Evolutionary conservation across 352 stramenopile genomes (phyloP).

Genomic region (Pythium folliculosum): DNA sequence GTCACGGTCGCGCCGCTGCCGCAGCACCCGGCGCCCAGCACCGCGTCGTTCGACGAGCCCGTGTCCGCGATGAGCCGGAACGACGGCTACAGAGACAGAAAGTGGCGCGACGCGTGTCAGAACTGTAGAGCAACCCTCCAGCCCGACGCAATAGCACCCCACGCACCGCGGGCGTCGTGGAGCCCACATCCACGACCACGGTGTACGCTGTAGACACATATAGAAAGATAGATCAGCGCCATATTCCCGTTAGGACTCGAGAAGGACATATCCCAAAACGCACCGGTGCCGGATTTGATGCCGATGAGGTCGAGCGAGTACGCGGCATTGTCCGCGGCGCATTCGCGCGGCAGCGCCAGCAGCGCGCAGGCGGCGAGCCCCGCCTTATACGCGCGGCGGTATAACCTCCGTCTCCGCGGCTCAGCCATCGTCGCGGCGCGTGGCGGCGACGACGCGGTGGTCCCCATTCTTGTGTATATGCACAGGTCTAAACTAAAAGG

Average conservation of each 20-base stretch:
- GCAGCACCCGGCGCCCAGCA: slow-evolving; percentile 68
- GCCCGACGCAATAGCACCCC: background rate
- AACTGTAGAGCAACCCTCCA: background rate
- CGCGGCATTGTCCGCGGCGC: slow-evolving; percentile 30
- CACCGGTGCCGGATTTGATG: slow-evolving; percentile 39
- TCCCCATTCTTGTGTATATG: background rate
- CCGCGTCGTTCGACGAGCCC: slow-evolving; percentile 79
- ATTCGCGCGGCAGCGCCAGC: background rate
- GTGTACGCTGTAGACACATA: slow-evolving; percentile 33
- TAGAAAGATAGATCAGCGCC: no score
- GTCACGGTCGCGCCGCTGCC: slow-evolving; percentile 40
- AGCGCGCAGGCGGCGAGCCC: background rate
- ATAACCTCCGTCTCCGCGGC: background rate
- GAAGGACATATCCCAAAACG: background rate
- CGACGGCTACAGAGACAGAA: slow-evolving; percentile 40
- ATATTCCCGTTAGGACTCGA: background rate
- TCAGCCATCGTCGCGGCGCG: background rate
- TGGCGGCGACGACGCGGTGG: background rate
- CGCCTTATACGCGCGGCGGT: no score
- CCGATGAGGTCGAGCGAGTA: slow-evolving; percentile 40
- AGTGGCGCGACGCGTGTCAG: no score
- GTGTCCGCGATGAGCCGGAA: slow-evolving; percentile 84
- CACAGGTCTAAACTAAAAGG: no score
- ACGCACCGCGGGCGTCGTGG: slow-evolving; percentile 18
- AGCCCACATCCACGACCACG: slow-evolving; percentile 34